Percentiles rank a stretch among this genome's conserved stretches.
Conservation (phyloP, 2,329 filamentous ascomycete genomes). For the Exophiala sp. region DNA sequence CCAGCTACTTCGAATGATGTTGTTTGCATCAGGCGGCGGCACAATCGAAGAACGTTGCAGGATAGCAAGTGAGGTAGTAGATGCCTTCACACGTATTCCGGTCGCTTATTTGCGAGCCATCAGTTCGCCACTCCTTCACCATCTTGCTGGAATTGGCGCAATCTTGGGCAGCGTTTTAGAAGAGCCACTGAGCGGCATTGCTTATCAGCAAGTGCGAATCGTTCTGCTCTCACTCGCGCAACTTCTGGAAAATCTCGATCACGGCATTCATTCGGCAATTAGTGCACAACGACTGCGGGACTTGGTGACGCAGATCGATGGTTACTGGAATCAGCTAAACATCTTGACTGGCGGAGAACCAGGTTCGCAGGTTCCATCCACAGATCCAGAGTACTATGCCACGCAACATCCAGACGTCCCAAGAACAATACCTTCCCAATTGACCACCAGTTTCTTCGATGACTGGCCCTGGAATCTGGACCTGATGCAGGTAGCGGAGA, state of each 20-base stretch:
- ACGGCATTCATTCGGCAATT: constrained; percentile 38
- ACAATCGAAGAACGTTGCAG: constrained; percentile 45
- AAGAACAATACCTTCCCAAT: constrained; percentile 36
- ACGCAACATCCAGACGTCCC: constrained; percentile 20
- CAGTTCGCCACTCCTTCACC: constrained; percentile 48
- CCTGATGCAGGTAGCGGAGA: constrained; percentile 17
- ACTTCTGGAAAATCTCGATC: constrained; percentile 45
- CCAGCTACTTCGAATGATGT: constrained; percentile 48
- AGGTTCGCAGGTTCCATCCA: constrained; percentile 1
- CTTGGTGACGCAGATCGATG: constrained; percentile 45
- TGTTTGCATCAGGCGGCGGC: constrained; percentile 38
- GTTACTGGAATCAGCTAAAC: constrained; percentile 37
- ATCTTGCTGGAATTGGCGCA: constrained; percentile 48
- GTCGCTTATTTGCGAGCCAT: constrained; percentile 47
- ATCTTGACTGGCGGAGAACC: constrained; percentile 4
- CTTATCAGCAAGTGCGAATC: constrained; percentile 41
- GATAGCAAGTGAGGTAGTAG: constrained; percentile 45
- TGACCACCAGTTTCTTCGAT: constrained; percentile 40
- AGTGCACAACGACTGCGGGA: constrained; percentile 40
- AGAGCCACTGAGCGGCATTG: constrained; percentile 41
- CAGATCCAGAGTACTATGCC: constrained; percentile 9
- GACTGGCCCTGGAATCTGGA: constrained; percentile 40
- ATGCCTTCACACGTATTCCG: constrained; percentile 43
- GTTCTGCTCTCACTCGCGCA: constrained; percentile 46
- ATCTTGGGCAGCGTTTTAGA: constrained; percentile 50